Evolutionary conservation across 768 basidiomycete species (phyloP).

Genomic region (Collybia sordida): DNA sequence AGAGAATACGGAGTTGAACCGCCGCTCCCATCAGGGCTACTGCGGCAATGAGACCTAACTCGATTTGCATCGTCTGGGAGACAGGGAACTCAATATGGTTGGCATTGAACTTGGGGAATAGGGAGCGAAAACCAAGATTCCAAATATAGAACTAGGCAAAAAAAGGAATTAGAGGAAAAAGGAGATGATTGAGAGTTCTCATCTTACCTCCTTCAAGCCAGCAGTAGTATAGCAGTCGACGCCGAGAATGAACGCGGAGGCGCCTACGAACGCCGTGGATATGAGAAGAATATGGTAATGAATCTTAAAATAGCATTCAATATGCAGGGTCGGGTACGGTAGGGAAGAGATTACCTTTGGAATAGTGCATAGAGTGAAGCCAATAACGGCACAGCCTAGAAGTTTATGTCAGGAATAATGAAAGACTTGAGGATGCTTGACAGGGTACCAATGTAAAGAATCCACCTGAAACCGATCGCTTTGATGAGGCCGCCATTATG

Average conservation of each 20-base stretch:
- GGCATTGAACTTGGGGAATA: constrained; percentile 77
- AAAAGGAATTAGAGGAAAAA: constrained; percentile 12
- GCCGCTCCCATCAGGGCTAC: constrained; percentile 85
- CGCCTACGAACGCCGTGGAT: constrained; percentile 87
- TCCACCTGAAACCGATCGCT: constrained; percentile 81
- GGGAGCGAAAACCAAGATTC: constrained; percentile 82
- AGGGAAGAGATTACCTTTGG: constrained; percentile 49
- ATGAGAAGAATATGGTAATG: constrained; percentile 87
- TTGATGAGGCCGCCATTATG: constrained; percentile 78
- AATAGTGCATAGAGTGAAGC: constrained; percentile 83
- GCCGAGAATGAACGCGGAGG: constrained; percentile 88
- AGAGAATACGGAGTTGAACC: constrained; percentile 85
- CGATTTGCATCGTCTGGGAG: constrained; percentile 89
- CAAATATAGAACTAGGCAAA: constrained; percentile 82
- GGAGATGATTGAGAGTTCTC: constrained; percentile 1
- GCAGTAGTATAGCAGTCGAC: constrained; percentile 93
- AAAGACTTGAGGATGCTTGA: background rate
- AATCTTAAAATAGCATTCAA: constrained; percentile 36
- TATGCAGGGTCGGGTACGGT: constrained; percentile 15
- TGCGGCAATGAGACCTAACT: constrained; percentile 85
- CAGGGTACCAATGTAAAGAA: constrained; percentile 76
- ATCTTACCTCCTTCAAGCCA: constrained; percentile 84
- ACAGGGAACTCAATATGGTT: constrained; percentile 78
- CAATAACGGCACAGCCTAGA: constrained; percentile 67
- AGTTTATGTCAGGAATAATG: constrained; percentile 16